Evolutionary conservation across 176 grass and related monocot species (phyloP), one percentile per base, ranked within the genome.

Genomic region (Zoysia japonica): DNA sequence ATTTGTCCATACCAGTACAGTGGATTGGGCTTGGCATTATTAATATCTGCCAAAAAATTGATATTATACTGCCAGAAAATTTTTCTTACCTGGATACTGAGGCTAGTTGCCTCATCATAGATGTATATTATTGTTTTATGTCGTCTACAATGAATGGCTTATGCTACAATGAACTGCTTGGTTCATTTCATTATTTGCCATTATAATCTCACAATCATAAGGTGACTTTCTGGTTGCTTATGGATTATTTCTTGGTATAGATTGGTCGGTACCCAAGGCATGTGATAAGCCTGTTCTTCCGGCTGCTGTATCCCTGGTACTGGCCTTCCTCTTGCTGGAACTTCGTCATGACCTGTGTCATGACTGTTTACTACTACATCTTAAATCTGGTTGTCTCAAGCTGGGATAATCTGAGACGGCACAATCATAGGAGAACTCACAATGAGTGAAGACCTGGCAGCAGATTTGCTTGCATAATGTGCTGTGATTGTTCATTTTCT

Each of bases 251-350:
- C 3, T 76, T 83, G 39, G 52, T 50, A 74, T 84, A 95, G 96
- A 84, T 99, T 40, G 96, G 96, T 7, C 88, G 81, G 3, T 99
- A 93, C 76, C 96, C 92, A 2, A 87, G 92, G 79, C 96, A 95
- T 61, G 92, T 93, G 41, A 99, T 99, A 79, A 95, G 96, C 72
- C 75, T 99, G 10, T 99, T 99, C 81, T 99, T 99, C 60, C 71
- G 96, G 57, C 82, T 99, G 39, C 87, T 99, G n/a, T 99, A 93
- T 81, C 96, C 92, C 0, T 95, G 92, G 96, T 99, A 88, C 65
- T 99, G 96, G 96, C 96, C 96, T 41, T 99, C 96, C 47, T 99
- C 96, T 61, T 95, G 92, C 77, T 95, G 92, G 92, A 99, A 99
- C 81, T 93, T 99, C 51, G 77, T 95, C 40, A 83, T 89, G 88